Conservation (phyloP, 1,139 yeast genomes). For the Pichia sp. region DNA sequence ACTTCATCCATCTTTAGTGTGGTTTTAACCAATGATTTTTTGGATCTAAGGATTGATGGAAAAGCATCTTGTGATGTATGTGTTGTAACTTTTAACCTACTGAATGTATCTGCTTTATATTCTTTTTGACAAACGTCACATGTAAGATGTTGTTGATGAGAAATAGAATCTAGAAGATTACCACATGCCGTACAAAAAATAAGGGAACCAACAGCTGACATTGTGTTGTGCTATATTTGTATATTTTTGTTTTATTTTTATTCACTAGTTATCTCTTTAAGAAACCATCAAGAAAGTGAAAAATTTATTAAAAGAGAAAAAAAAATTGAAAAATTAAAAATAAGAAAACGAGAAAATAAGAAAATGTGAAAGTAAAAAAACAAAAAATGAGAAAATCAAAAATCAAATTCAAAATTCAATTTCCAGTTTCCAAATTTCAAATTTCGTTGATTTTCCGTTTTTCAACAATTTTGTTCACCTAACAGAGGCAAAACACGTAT, state of each 20-base stretch:
- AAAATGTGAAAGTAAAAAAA: neutral
- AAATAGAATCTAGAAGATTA: slow-evolving; percentile 67
- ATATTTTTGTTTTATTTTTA: neutral
- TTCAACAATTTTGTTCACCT: neutral
- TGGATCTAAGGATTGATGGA: slow-evolving; percentile 75
- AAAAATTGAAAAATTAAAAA: neutral
- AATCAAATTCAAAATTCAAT: neutral
- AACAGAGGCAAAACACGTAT: neutral
- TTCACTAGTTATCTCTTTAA: neutral
- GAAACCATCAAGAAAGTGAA: neutral
- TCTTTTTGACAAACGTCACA: slow-evolving; percentile 50
- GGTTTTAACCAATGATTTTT: slow-evolving; percentile 87
- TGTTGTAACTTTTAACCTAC: slow-evolving; percentile 79
- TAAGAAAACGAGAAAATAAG: neutral
- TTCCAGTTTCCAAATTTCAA: neutral
- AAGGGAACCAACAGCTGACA: slow-evolving; percentile 94
- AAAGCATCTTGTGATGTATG: slow-evolving; percentile 85
- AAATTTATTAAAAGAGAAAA: neutral
- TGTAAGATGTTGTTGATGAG: slow-evolving; percentile 33
- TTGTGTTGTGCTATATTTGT: slow-evolving; percentile 23
- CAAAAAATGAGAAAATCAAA: neutral
- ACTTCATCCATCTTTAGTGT: slow-evolving; percentile 67
- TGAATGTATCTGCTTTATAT: slow-evolving; percentile 55
- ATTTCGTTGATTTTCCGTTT: neutral
- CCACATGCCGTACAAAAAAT: slow-evolving; percentile 96